A percentile compares a stretch with the other conserved stretches of the same genome.
Evolutionary conservation across 805 yeast species (phyloP).

Genomic region (Kluyveromyces nonfermentans): DNA sequence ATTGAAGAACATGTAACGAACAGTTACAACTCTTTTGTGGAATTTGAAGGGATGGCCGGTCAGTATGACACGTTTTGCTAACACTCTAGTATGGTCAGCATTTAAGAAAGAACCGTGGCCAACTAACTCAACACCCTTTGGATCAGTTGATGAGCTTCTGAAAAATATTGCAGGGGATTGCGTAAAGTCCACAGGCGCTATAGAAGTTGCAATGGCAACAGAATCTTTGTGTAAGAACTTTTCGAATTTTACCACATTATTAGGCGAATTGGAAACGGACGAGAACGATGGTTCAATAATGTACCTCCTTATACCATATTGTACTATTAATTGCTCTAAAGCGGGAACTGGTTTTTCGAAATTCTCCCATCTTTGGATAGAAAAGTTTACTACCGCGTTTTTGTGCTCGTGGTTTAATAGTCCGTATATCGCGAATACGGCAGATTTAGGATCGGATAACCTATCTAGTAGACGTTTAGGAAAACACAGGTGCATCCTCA

Average conservation of each 20-base stretch:
- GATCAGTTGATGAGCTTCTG: conserved; percentile 43
- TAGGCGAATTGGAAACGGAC: conserved; percentile 63
- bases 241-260: conserved; percentile 81
- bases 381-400: conserved; percentile 69
- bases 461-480: conserved; percentile 39
- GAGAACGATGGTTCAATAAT: conserved; percentile 76
- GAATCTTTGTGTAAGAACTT: conserved; percentile 74
- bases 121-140: conserved; percentile 48
- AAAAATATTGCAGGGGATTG: conserved; percentile 80
- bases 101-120: conserved; percentile 89
- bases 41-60: conserved; percentile 95
- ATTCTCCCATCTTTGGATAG: conserved; percentile 83
- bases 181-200: conserved; percentile 79
- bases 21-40: conserved; percentile 83
- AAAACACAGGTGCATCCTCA: conserved; percentile 49
- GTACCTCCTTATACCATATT: conserved; percentile 89
- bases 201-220: conserved; percentile 69
- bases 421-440: conserved; percentile 61
- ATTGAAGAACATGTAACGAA: conserved; percentile 95
- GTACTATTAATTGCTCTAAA: conserved; percentile 72
- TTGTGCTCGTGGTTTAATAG: conserved; percentile 81
- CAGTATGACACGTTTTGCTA: conserved; percentile 80
- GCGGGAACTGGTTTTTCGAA: conserved; percentile 78
- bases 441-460: conserved; percentile 33
- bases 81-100: conserved; percentile 72